Evolutionary conservation across 83 land plant genomes (phyloP).

Genomic region (Thuja plicata): DNA sequence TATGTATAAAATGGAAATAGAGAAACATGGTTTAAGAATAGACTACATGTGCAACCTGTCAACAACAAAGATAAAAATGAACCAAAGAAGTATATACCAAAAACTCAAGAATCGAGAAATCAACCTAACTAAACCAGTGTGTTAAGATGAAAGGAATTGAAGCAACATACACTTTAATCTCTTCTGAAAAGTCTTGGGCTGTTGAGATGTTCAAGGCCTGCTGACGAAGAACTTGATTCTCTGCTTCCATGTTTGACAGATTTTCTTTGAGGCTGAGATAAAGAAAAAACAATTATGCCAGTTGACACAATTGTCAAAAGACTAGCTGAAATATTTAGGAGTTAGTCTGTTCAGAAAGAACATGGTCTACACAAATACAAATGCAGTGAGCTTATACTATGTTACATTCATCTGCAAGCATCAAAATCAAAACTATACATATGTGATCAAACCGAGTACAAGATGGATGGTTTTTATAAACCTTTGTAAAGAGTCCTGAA

Average conservation of each 20-base stretch:
- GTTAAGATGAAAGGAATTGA: not conserved
- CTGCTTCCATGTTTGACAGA: conserved; percentile 78
- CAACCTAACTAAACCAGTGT: not conserved
- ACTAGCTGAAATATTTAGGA: not conserved
- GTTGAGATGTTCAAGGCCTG: conserved; percentile 78
- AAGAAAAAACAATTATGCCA: not conserved
- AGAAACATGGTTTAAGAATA: not conserved
- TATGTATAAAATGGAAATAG: not conserved
- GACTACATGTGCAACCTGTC: not conserved
- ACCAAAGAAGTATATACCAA: conserved; percentile 6
- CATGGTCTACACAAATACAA: not conserved
- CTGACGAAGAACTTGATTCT: conserved; percentile 93
- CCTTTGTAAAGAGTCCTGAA: conserved; percentile 83
- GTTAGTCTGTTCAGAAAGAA: not conserved
- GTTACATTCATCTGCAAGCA: not conserved
- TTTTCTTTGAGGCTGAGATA: conserved; percentile 74
- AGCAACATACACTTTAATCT: conserved; percentile 57
- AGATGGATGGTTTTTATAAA: conserved; percentile 14
- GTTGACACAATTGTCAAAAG: not conserved
- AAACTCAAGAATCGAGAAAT: not conserved
- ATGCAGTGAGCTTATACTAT: not conserved
- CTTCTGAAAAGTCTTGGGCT: conserved; percentile 55
- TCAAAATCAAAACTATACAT: not conserved
- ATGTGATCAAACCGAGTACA: not conserved
- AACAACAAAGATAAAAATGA: not conserved